Percentiles rank a stretch among this genome's conserved stretches.
Evolutionary conservation across 2,329 filamentous ascomycete genomes (phyloP).

Genomic region (Aureobasidium uvarum): DNA sequence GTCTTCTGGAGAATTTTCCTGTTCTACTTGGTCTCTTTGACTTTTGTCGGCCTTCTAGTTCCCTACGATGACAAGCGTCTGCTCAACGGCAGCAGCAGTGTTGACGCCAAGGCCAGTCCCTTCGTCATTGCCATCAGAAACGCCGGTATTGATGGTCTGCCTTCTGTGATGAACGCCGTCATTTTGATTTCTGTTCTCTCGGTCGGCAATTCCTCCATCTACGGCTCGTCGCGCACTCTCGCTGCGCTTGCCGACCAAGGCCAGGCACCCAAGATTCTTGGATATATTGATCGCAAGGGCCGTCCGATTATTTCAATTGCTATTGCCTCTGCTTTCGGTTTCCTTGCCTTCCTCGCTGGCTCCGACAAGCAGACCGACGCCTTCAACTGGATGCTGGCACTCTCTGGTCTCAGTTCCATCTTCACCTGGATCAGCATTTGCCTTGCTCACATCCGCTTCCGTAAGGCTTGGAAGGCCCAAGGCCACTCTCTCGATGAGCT

Average conservation of each 20-base stretch:
- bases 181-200: slow-evolving; percentile 88
- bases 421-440: slow-evolving; percentile 74
- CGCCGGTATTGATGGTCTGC: slow-evolving; percentile 73
- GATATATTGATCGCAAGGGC: slow-evolving; percentile 61
- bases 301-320: slow-evolving; percentile 57
- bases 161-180: slow-evolving; percentile 91
- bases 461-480: slow-evolving; percentile 59
- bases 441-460: slow-evolving; percentile 64
- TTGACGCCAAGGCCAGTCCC: slow-evolving; percentile 73
- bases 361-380: slow-evolving; percentile 44
- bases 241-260: slow-evolving; percentile 82
- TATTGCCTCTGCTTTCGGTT: slow-evolving; percentile 49
- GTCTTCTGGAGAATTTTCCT: slow-evolving; percentile 82
- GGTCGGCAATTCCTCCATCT: slow-evolving; percentile 88
- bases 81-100: slow-evolving; percentile 56
- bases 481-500: slow-evolving; percentile 69
- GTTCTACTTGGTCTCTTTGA: slow-evolving; percentile 83
- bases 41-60: slow-evolving; percentile 78
- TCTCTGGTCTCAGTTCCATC: slow-evolving; percentile 70
- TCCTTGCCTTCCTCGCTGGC: slow-evolving; percentile 59
- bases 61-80: slow-evolving; percentile 67
- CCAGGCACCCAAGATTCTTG: slow-evolving; percentile 56
- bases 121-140: slow-evolving; percentile 91
- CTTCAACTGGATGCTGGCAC: slow-evolving; percentile 66
- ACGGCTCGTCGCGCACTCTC: slow-evolving; percentile 85